Base-by-base conservation (phyloP, 768 basidiomycete genomes). In the Panellus pusillus region DNA sequence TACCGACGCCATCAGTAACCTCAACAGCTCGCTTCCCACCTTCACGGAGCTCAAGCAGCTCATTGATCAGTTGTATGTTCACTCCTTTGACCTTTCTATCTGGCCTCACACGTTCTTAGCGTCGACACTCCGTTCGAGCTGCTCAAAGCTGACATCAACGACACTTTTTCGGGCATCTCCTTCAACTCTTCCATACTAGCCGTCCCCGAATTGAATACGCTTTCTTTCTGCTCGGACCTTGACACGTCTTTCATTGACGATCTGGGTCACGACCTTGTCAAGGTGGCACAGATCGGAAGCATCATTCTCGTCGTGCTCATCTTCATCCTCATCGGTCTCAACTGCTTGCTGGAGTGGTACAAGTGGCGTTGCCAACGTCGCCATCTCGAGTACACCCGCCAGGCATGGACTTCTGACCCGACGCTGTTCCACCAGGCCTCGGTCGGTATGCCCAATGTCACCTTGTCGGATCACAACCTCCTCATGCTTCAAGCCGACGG, bases 171-270 rank as follows among this genome's bases (percentile, higher is more conserved):
- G 28, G 79, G 79, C n/a, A 75, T 95, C 37, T 73, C 76, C 32
- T 89, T 94, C 70, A 79, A 91, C 63, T 75, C 87, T 8, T 81
- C 84, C 9, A 68, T 82, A 9, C 79, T 97, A 19, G 90, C 94
- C 11, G 78, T 95, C 9, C 95, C 95, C 0, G 74, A 76, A 36
- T 79, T 82, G 63, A 84, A 83, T 58, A 74, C 75, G 0, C 71
- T 96, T 50, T 68, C 81, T 8, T 91, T 98, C 66, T 99, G 96
- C 70, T 69, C 72, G 41, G 73, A 82, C 46, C 74, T 97, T 54
- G 92, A 98, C 70, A 83, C 86, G 2, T 87, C 87, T 4, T 80
- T 94, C 55, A 79, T 99, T 31, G 95, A 98, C 69, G 83, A 92
- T 62, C 81, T 97, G 39, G 89, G 87, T 4, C 74, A 73, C 9